phyloP scores from a whole-genome alignment of 2,329 filamentous ascomycete genomes.

The Claviceps pusilla region DNA sequence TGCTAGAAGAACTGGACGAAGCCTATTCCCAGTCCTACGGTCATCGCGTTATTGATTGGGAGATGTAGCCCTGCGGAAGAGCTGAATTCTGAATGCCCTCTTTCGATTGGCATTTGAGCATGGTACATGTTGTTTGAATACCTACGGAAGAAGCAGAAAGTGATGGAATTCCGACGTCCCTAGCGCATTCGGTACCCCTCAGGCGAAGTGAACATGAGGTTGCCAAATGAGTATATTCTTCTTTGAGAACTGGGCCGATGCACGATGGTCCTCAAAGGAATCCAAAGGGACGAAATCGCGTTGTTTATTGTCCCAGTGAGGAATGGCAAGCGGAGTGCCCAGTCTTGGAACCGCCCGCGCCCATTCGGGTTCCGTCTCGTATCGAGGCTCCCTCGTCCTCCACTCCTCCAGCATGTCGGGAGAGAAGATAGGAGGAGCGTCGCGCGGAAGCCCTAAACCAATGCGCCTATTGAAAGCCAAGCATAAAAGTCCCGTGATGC shows the following conservation, averaged over 20 bases:
- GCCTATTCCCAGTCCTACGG: too few species aligned
- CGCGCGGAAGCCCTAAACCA: background rate
- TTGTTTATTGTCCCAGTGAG: background rate
- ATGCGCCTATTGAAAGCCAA: background rate
- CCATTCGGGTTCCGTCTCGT: background rate
- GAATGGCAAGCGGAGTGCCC: background rate
- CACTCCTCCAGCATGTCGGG: background rate
- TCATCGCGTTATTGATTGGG: too few species aligned
- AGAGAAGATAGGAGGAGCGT: background rate
- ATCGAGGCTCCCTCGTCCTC: background rate
- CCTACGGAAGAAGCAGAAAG: too few species aligned
- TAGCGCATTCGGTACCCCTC: background rate
- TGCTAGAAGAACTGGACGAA: too few species aligned
- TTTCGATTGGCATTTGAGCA: too few species aligned
- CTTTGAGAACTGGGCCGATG: background rate
- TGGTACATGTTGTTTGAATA: too few species aligned
- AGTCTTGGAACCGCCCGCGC: background rate
- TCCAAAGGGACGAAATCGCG: background rate
- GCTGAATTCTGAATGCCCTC: too few species aligned
- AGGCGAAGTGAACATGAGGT: background rate
- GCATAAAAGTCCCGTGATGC: background rate
- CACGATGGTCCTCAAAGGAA: background rate
- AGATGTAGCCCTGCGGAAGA: too few species aligned
- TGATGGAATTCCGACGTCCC: too few species aligned
- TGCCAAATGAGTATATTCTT: background rate